Evolutionary conservation across 2,329 filamentous ascomycete species (phyloP), one percentile per base, ranked within the genome.

Genomic region (Nothomitra cinnamomea): DNA sequence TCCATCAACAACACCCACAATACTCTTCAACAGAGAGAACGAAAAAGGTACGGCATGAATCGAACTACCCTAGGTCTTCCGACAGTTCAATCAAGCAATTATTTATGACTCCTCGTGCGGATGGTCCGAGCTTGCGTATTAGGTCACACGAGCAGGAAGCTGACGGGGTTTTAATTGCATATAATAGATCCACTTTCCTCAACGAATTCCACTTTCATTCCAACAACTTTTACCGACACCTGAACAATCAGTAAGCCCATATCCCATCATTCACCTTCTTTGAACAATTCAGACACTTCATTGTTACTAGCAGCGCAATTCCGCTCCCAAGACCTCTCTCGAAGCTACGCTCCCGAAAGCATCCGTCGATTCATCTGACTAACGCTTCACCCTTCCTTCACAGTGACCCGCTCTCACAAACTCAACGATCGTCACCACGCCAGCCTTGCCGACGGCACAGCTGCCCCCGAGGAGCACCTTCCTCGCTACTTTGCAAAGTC

Each of bases 331-430:
- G 15, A 35, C 45, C 41, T 45, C 22, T 8, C 17, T 21, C 5
- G 21, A 24, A 25, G 43, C 45, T 17, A 25, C 3, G 19, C 45
- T 19, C 3, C 8, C 19, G 12, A 19, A 17, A 4, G 8, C 25
- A 17, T 24, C 24, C 15, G 19, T 49, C 45, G 2, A n/a, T 49
- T 35, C 45, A 32, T 17, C 15, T 49, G 25, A 35, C 45, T 49
- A 41, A 41, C 50, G 7, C 15, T 24, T 25, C n/a, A 19, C 10
- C 12, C 21, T 19, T 21, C 21, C 4, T 1, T 42, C 36, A 13
- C 61, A 95, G 89, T 98, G 90, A 95, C 92, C 74, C 90, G 92
- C 68, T 94, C 90, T 60, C 87, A 90, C 80, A 98, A 96, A 76
- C 79, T 77, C 74, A 94, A 88, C 72, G 87, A 94, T 70, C 89